These are phyloP conservation scores for Penstemon eatonii DNA, from an alignment of 257 asterid species.

Conservation along the genomic window DNA sequence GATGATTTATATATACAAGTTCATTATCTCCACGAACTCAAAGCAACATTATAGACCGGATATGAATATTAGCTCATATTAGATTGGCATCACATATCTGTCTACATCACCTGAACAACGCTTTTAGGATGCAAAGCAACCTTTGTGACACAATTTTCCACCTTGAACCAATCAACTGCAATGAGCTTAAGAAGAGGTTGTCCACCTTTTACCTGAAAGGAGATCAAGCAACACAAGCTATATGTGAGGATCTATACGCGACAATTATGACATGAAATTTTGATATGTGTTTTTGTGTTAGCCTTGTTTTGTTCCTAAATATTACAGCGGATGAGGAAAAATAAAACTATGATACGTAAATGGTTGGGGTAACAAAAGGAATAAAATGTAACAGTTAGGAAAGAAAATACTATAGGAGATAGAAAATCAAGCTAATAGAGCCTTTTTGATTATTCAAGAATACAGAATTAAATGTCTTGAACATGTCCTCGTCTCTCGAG, in stretches of 20 bases:
- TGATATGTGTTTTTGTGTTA: conserved; percentile 1
- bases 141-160: conserved; percentile 56
- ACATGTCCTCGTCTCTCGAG: too few relatives aligned
- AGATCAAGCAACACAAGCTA: conserved; percentile 24
- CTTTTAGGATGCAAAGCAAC: conserved; percentile 84
- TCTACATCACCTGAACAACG: conserved; percentile 74
- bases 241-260: neutral
- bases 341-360: neutral
- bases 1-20: neutral
- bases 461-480: too few relatives aligned
- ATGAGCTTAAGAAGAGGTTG: conserved; percentile 92
- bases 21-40: neutral
- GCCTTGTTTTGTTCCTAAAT: neutral
- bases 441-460: too few relatives aligned
- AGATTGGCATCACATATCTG: neutral
- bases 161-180: conserved; percentile 98
- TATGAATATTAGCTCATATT: conserved; percentile 5
- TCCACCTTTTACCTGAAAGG: conserved; percentile 81
- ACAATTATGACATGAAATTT: neutral
- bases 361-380: neutral
- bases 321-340: neutral
- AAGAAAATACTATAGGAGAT: neutral
- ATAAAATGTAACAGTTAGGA: neutral
- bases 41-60: neutral
- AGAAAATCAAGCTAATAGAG: neutral